These are phyloP conservation scores for Psidium friedrichsthalianum DNA, from an alignment of 345 rosid genomes.

Conservation along the genomic window DNA sequence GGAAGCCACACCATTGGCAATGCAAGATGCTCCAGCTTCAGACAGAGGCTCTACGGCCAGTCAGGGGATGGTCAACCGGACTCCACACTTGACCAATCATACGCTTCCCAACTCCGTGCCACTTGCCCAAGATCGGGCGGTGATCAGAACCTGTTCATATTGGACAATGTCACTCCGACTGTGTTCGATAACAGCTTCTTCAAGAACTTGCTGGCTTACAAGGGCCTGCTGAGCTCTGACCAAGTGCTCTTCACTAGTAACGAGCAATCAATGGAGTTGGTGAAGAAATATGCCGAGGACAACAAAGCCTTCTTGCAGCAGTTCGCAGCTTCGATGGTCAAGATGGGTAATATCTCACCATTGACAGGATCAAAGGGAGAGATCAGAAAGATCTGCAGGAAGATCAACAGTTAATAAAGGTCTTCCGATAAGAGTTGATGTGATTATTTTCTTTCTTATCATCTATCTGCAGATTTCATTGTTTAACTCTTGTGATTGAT, in stretches of 20 bases:
- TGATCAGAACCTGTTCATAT: slow-evolving; percentile 46
- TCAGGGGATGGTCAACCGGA: slow-evolving; percentile 62
- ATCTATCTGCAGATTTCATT: not conserved
- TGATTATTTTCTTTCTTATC: not conserved
- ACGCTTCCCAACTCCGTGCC: slow-evolving; percentile 32
- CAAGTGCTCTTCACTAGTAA: slow-evolving; percentile 50
- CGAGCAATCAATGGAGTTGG: slow-evolving; percentile 50
- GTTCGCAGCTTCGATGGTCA: slow-evolving; percentile 69
- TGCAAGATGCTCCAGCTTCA: slow-evolving; percentile 75
- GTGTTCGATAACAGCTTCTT: slow-evolving; percentile 76
- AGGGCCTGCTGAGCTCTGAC: slow-evolving; percentile 71
- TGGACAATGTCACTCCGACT: slow-evolving; percentile 40
- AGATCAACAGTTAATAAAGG: slow-evolving; percentile 18
- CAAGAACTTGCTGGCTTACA: slow-evolving; percentile 54
- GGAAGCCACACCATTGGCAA: slow-evolving; percentile 90
- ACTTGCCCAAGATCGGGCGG: slow-evolving; percentile 49
- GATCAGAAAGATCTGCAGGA: slow-evolving; percentile 70
- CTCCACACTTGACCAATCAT: slow-evolving; percentile 43
- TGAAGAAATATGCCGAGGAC: slow-evolving; percentile 57
- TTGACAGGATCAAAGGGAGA: slow-evolving; percentile 63
- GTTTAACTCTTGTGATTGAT: not conserved
- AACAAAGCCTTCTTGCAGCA: slow-evolving; percentile 55
- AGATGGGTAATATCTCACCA: slow-evolving; percentile 75
- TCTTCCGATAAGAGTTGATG: not conserved
- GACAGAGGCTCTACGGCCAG: slow-evolving; percentile 80